Base-by-base conservation (phyloP, 2,329 filamentous ascomycete species). In the Fusarium goolgardi region DNA sequence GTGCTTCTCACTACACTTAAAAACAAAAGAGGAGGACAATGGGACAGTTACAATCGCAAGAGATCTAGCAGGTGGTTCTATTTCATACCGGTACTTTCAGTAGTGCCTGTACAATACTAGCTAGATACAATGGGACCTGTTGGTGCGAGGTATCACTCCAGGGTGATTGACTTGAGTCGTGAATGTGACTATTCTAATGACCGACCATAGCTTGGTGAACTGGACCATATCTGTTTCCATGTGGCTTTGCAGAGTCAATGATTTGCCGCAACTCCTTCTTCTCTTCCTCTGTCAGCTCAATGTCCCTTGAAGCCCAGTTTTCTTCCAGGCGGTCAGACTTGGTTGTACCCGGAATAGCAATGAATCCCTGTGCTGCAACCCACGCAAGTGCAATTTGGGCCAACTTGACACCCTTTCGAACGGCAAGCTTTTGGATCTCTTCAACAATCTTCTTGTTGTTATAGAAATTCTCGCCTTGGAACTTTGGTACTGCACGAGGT, bases 321-420 rank as follows among this genome's bases (percentile, higher is more conserved):
- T 61, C 25, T n/a, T 61, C 58, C 10, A 61, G 3, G 2, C 58
- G 58, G 0, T 15, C 23, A 3, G 55, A 21, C 32, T 53, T 61
- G 3, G 58, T 61, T 2, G 58, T 61, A 2, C 58, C 58, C 3
- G 58, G 58, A 6, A 61, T 59, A 27, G 55, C 45, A 12, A 61
- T 60, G 13, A 61, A 52, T 39, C 39, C 58, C 10, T 60, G 58
- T 0, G 45, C 27, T 1, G 55, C 25, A 7, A 61, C 58, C 58
- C 58, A 61, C 2, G 58, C 58, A 9, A 61, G 45, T 2, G 58
- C 44, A 12, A 60, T 60, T 2, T 61, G 58, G 1, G 58, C 34
- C 35, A 60, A 20, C 0, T 39, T 45, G 6, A 29, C 39, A 5
- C 55, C 44, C 11, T 60, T 61, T 2, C 39, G 39, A 0, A 20